Evolutionary conservation across 345 rosid species (phyloP).

Genomic region (Eucalyptus cladocalyx): DNA sequence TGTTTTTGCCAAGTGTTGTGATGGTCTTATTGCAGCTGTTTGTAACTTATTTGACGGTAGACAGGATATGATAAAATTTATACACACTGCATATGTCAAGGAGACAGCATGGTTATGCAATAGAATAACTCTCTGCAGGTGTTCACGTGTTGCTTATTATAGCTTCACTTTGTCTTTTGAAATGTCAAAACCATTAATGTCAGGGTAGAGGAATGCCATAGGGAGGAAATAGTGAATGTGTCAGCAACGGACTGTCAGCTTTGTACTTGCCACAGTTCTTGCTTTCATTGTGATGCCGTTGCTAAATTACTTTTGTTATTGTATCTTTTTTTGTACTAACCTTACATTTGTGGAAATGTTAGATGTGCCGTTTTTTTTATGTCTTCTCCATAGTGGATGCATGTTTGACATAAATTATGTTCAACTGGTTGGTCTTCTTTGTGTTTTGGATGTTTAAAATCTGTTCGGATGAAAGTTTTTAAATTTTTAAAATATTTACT

Average conservation of each 20-base stretch:
- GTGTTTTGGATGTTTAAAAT: neutral
- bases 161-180: neutral
- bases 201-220: neutral
- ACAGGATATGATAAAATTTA: neutral
- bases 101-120: neutral
- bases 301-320: neutral
- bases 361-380: neutral
- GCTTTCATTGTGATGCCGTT: neutral
- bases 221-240: neutral
- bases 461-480: neutral
- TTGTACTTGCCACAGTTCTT: neutral
- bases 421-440: neutral
- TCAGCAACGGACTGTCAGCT: neutral
- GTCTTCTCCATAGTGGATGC: neutral
- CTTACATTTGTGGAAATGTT: neutral
- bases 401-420: neutral
- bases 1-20: neutral
- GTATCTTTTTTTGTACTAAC: neutral
- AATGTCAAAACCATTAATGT: neutral
- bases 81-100: neutral
- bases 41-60: neutral
- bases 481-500: neutral
- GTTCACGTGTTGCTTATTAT: neutral
- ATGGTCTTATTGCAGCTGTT: neutral
- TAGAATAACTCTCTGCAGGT: neutral